Percentiles rank a stretch among this genome's conserved stretches.
phyloP scores from a whole-genome alignment of 768 basidiomycete genomes.

The Tremella fuciformis region DNA sequence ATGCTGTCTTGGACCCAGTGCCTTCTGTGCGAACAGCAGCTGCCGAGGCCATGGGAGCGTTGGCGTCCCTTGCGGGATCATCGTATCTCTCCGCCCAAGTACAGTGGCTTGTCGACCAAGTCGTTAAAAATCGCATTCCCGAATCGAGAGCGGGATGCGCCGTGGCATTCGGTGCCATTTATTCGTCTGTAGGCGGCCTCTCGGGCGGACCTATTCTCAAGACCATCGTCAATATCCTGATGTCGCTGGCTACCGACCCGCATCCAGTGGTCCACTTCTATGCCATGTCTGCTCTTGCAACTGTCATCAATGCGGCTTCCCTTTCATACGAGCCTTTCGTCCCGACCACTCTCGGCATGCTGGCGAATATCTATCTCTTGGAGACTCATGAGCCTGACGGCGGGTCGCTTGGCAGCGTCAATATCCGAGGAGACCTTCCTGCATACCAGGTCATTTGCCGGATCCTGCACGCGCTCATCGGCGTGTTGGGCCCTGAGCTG shows the following conservation, averaged over 20 bases:
- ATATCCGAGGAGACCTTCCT: slow-evolving; percentile 83
- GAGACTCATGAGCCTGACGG: slow-evolving; percentile 93
- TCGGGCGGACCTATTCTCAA: slow-evolving; percentile 91
- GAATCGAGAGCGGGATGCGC: slow-evolving; percentile 90
- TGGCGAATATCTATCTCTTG: slow-evolving; percentile 81
- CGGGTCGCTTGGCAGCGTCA: slow-evolving; percentile 74
- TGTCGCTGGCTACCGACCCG: slow-evolving; percentile 92
- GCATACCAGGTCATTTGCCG: slow-evolving; percentile 88
- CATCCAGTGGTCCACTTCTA: slow-evolving; percentile 95
- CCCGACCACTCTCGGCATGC: slow-evolving; percentile 79
- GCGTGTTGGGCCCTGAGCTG: slow-evolving; percentile 90
- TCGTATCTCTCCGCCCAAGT: slow-evolving; percentile 80
- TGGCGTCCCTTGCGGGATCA: slow-evolving; percentile 78
- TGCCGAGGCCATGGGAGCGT: slow-evolving; percentile 82
- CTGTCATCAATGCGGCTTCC: slow-evolving; percentile 87
- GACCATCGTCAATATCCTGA: slow-evolving; percentile 89
- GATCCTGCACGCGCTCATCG: slow-evolving; percentile 88
- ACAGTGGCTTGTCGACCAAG: slow-evolving; percentile 85
- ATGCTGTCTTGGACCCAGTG: slow-evolving; percentile 77
- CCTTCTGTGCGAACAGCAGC: slow-evolving; percentile 69
- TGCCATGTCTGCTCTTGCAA: slow-evolving; percentile 77
- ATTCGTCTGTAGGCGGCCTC: slow-evolving; percentile 86
- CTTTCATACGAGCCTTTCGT: slow-evolving; percentile 87
- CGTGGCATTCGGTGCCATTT: slow-evolving; percentile 85
- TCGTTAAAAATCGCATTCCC: slow-evolving; percentile 91